A percentile compares a stretch with the other conserved stretches of the same genome.
phyloP scores from a whole-genome alignment of 768 basidiomycete genomes.

The Mrakia blollopis region DNA sequence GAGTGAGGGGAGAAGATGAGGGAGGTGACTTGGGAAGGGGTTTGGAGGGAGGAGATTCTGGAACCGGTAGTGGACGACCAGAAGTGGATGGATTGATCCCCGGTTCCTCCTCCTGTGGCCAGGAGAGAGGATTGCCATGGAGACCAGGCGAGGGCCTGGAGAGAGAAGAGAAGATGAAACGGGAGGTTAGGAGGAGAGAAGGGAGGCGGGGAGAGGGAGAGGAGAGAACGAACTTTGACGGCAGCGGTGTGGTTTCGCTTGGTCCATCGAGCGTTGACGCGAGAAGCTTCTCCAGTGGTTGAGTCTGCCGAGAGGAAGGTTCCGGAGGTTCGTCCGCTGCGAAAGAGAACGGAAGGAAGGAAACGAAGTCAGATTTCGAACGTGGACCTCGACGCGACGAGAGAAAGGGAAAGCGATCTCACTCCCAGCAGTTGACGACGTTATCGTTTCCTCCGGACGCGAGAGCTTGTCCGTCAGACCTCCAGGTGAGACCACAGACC shows the following conservation, averaged over 20 bases:
- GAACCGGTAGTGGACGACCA: conserved; percentile 64
- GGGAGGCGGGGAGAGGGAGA: neutral
- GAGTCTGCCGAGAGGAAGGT: conserved; percentile 37
- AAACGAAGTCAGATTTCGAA: neutral
- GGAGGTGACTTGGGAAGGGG: conserved; percentile 86
- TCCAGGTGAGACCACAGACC: conserved; percentile 48
- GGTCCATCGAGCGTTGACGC: conserved; percentile 66
- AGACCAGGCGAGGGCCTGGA: conserved; percentile 88
- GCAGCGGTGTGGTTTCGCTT: conserved; percentile 88
- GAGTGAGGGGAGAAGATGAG: conserved; percentile 78
- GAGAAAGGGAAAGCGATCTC: conserved; percentile 50
- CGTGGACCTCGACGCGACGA: neutral
- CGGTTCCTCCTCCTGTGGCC: conserved; percentile 90
- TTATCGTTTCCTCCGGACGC: conserved; percentile 98
- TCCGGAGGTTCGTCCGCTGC: conserved; percentile 42
- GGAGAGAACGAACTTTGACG: conserved; percentile 46
- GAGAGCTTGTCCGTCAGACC: conserved; percentile 44
- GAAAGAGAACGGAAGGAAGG: neutral
- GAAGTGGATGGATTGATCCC: conserved; percentile 59
- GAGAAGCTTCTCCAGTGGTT: conserved; percentile 17
- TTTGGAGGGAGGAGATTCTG: conserved; percentile 76
- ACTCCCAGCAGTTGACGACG: conserved; percentile 96
- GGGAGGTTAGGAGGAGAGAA: neutral
- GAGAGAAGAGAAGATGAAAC: neutral
- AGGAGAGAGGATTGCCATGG: conserved; percentile 91